A percentile compares a stretch with the other conserved stretches of the same genome.
phyloP scores from a whole-genome alignment of 352 stramenopile species.

The Pythium utonaiense region DNA sequence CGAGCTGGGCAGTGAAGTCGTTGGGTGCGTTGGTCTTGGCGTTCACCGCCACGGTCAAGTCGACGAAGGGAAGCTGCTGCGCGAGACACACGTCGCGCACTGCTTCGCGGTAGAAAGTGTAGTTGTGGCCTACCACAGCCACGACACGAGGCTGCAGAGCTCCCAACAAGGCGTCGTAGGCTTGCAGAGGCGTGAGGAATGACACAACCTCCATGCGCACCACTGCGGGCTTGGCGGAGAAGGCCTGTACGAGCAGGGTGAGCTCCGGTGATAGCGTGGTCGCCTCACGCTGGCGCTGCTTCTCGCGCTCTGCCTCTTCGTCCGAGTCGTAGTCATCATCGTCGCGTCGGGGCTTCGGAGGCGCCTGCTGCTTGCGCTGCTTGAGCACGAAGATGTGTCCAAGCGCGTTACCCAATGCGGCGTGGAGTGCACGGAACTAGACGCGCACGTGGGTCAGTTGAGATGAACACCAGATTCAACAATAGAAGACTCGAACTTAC shows the following conservation, averaged over 20 bases:
- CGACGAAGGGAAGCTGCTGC: constrained; percentile 28
- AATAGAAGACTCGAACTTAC: constrained; percentile 10
- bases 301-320: constrained; percentile 35
- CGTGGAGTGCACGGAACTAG: constrained; percentile 34
- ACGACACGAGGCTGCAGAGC: constrained; percentile 30
- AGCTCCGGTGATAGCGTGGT: constrained; percentile 30
- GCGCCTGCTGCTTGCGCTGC: constrained; percentile 23
- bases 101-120: constrained; percentile 44
- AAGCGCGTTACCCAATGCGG: constrained; percentile 27
- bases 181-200: constrained; percentile 14
- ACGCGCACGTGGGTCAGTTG: background rate
- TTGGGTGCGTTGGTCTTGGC: background rate
- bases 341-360: constrained; percentile 13
- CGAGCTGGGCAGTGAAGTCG: constrained; percentile 3
- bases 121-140: constrained; percentile 35
- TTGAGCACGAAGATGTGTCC: constrained; percentile 43
- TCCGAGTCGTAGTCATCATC: constrained; percentile 44
- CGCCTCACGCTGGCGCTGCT: constrained; percentile 20
- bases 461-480: background rate
- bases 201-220: constrained; percentile 15
- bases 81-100: constrained; percentile 21
- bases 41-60: constrained; percentile 5
- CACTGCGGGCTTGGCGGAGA: background rate
- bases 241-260: constrained; percentile 30
- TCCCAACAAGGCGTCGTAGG: constrained; percentile 7